Conservation (phyloP, 2,329 filamentous ascomycete species). For the Ophiostoma pallidulum region DNA sequence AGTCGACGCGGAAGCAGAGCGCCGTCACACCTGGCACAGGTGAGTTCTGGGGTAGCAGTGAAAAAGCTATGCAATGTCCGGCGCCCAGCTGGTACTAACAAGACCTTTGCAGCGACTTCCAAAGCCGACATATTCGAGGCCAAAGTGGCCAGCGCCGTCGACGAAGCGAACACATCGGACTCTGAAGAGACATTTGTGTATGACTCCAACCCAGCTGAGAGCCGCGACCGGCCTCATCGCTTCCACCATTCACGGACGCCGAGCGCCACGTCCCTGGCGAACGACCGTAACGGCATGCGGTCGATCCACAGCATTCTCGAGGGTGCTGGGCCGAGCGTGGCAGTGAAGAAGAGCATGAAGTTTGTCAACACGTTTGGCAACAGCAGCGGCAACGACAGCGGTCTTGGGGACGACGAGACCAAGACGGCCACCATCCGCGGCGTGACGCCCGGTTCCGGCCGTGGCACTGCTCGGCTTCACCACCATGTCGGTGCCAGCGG, state of each 20-base stretch:
- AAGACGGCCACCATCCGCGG: slow-evolving; percentile 49
- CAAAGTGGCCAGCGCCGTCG: slow-evolving; percentile 89
- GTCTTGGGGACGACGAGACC: slow-evolving; percentile 58
- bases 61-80: background rate
- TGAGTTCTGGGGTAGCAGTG: slow-evolving; percentile 35
- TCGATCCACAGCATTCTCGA: slow-evolving; percentile 62
- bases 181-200: slow-evolving; percentile 99
- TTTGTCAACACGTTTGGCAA: slow-evolving; percentile 75
- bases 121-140: slow-evolving; percentile 98
- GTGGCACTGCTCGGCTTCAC: slow-evolving; percentile 64
- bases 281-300: slow-evolving; percentile 52
- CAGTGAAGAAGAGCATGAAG: slow-evolving; percentile 89
- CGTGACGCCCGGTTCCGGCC: slow-evolving; percentile 50
- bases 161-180: slow-evolving; percentile 92
- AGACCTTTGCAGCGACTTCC: slow-evolving; percentile 60
- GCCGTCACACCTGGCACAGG: slow-evolving; percentile 61
- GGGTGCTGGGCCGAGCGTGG: slow-evolving; percentile 33
- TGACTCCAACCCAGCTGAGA: slow-evolving; percentile 84
- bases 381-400: slow-evolving; percentile 44
- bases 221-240: slow-evolving; percentile 53
- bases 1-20: slow-evolving; percentile 63
- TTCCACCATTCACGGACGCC: slow-evolving; percentile 80
- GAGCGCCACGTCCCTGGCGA: slow-evolving; percentile 77
- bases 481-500: slow-evolving; percentile 42
- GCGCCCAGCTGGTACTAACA: background rate